These are phyloP conservation scores for Fraxinus nigra DNA, from an alignment of 305 asterid species.

Conservation along the genomic window DNA sequence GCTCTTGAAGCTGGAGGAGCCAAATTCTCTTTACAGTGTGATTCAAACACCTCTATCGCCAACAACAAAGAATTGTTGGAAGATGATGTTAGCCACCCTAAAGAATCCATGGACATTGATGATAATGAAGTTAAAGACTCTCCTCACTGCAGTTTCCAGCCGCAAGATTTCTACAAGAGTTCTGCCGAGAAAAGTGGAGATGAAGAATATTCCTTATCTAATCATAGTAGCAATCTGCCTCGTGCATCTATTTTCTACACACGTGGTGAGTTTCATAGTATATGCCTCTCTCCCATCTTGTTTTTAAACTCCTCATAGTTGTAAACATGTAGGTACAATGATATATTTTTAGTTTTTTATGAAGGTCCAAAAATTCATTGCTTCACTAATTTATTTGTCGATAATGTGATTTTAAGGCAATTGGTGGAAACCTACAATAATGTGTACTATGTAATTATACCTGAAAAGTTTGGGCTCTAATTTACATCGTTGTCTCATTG, in stretches of 20 bases:
- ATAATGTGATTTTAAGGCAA: not conserved
- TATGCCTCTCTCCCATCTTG: conserved; percentile 9
- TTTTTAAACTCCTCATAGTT: conserved; percentile 15
- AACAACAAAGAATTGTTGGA: conserved; percentile 41
- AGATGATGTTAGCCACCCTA: conserved; percentile 20
- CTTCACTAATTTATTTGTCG: not conserved
- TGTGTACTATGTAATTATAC: not conserved
- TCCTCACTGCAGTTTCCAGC: conserved; percentile 30
- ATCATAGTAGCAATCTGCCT: conserved; percentile 38
- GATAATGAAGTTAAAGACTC: conserved; percentile 35
- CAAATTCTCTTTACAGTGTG: conserved; percentile 31
- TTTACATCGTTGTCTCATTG: not conserved
- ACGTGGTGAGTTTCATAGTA: conserved; percentile 45
- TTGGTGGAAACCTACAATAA: not conserved
- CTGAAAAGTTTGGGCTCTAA: not conserved
- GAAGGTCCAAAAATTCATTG: not conserved
- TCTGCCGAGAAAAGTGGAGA: conserved; percentile 41
- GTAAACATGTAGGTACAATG: not conserved
- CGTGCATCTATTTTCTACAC: conserved; percentile 58
- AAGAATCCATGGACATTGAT: conserved; percentile 40
- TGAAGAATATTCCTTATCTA: conserved; percentile 29
- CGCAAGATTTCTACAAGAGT: conserved; percentile 27
- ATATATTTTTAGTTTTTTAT: not conserved
- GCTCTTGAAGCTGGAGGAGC: conserved; percentile 39
- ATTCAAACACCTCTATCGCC: conserved; percentile 67